Evolutionary conservation across 139 green algal species (phyloP), one percentile per base, ranked within the genome.

Genomic region (Dunaliella primolecta): DNA sequence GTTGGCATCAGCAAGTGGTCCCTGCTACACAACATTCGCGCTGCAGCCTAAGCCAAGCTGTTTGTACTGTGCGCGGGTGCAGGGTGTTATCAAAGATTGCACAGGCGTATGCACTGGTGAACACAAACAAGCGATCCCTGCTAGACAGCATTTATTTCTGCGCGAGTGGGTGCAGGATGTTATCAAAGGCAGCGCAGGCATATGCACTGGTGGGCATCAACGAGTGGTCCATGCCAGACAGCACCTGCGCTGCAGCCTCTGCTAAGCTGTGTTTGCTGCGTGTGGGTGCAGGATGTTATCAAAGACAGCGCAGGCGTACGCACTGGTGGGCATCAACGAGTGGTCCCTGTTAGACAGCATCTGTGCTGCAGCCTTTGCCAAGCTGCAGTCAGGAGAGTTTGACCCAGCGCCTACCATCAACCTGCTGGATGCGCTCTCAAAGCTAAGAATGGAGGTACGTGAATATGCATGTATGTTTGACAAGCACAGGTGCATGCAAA

Each of bases 401-500:
- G 75, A 80, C 30, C n/a, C 75, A 2, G 30, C 30, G 1, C 36
- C 75, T 1, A 38, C 21, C 56, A 80, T 20, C 37, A 64, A 55
- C 57, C 78, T 76, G 77, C 33, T 79, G 56, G 56, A 72, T 84
- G 56, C 71, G 24, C 64, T 84, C 37, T 57, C 46, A 56, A 64
- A 33, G 33, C 33, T 46, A 31, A 31, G 80, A 34, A 25, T 3
- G 46, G 7, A 15, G 7, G 27, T 34, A 36, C 29, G 77, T 32
- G 33, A 11, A 25, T 82, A 21, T 82, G 77, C 27, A 7, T 56
- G 77, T 32, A 21, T 46, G 77, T 32, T 3, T 64, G 77, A 25
- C 11, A 25, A 56, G 31, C 3, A 25, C 27, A 24, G 20, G 46
- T 32, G 77, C 21, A 11, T 31, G 77, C 77, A 82, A 21, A 25